Evolutionary conservation across 75 land plant species (phyloP), one percentile per base, ranked within the genome.

Genomic region (Selaginella tamariscina): DNA sequence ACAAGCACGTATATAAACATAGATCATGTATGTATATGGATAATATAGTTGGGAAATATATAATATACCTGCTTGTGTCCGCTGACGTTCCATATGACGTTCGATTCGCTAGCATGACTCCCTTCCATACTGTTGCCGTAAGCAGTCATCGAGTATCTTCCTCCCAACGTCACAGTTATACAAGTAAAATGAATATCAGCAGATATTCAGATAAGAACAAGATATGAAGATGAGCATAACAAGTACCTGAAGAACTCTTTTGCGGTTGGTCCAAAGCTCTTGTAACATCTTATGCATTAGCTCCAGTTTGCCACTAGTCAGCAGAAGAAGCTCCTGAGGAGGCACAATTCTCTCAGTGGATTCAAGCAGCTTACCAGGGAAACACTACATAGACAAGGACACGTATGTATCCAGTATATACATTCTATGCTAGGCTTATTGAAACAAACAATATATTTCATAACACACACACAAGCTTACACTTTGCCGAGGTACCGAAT

Each of bases 51-150:
- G n/a, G n/a, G n/a, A n/a, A n/a, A n/a, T n/a, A n/a, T n/a, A n/a
- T n/a, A n/a, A n/a, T n/a, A n/a, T n/a, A 33, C 91, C 83, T 64
- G 70, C 71, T 64, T 75, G 70, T 73, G 81, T 85, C 32, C 78
- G 75, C 13, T 70, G 68, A 11, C 54, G 28, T 5, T 63, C 33
- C 18, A 83, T 21, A 55, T 79, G 75, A 70, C 77, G 60, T 64
- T 89, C 88, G 76, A 95, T 65, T 29, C 84, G 87, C 77, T 85
- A 91, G 77, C 83, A 95, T 24, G 89, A 85, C n/a, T n/a, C n/a
- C n/a, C n/a, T n/a, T 31, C 99, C 99, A 85, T 78, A 90, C 65
- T 77, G 75, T 65, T 85, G 91, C n/a, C 78, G 77, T 64, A 95
- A 28, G 73, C 79, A 85, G 68, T 90, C 91, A 76, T 95, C 96